These are phyloP conservation scores for Pichia rugopelliculosa DNA, from an alignment of 805 yeast genomes.

Conservation along the genomic window DNA sequence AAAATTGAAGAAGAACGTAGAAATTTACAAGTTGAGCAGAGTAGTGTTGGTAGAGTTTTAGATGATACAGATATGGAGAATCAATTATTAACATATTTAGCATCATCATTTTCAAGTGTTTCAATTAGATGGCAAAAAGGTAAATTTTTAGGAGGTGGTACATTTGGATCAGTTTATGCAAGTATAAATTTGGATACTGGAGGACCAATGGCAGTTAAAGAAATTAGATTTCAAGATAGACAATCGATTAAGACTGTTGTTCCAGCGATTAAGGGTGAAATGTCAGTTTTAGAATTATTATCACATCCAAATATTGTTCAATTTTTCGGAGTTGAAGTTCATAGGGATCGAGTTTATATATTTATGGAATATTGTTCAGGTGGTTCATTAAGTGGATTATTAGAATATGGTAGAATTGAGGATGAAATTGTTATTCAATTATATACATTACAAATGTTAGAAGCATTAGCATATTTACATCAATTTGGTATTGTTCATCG, in stretches of 20 bases:
- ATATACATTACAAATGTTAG: slow-evolving; percentile 85
- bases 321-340: slow-evolving; percentile 95
- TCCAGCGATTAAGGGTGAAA: slow-evolving; percentile 88
- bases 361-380: slow-evolving; percentile 98
- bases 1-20: slow-evolving; percentile 54
- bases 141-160: slow-evolving; percentile 86
- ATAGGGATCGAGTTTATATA: slow-evolving; percentile 86
- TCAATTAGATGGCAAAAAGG: slow-evolving; percentile 98
- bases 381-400: slow-evolving; percentile 78
- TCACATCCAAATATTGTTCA: slow-evolving; percentile 96
- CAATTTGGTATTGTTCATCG: slow-evolving; percentile 94
- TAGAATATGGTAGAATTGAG: slow-evolving; percentile 90
- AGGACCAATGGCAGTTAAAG: slow-evolving; percentile 94
- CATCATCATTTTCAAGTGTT: slow-evolving; percentile 81
- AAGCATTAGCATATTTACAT: slow-evolving; percentile 91
- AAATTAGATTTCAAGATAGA: slow-evolving; percentile 81
- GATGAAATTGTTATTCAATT: slow-evolving; percentile 91
- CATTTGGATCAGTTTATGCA: slow-evolving; percentile 90
- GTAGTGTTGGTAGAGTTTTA: slow-evolving; percentile 75
- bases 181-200: slow-evolving; percentile 93
- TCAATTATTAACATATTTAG: slow-evolving; percentile 76
- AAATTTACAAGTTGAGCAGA: slow-evolving; percentile 36
- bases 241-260: slow-evolving; percentile 78
- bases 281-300: slow-evolving; percentile 91
- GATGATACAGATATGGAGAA: slow-evolving; percentile 85